Percentiles rank a stretch among this genome's conserved stretches.
These are phyloP conservation scores for Musa acuminata DNA, from an alignment of 176 grass and related monocot species.

Conservation along the genomic window DNA sequence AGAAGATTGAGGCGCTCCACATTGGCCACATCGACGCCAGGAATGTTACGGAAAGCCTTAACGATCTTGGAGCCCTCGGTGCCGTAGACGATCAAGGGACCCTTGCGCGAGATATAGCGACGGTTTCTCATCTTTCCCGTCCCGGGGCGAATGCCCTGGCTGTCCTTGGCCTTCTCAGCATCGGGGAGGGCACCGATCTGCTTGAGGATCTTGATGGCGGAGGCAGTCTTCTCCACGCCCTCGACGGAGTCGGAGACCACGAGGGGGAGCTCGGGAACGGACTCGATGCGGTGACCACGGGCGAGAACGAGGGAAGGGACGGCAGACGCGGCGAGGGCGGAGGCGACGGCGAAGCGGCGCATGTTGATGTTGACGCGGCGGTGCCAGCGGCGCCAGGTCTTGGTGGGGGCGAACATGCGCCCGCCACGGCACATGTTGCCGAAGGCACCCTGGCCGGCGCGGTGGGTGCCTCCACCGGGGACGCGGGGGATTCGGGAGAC, in stretches of 20 bases:
- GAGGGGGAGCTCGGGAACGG: constrained; percentile 63
- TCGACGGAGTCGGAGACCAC: constrained; percentile 64
- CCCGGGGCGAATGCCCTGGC: constrained; percentile 54
- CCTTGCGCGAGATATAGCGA: constrained; percentile 70
- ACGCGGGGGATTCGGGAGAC: constrained; percentile 95
- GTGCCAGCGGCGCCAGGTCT: constrained; percentile 85
- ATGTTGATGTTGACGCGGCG: constrained; percentile 51
- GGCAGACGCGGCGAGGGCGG: constrained; percentile 54
- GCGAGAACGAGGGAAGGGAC: constrained; percentile 59
- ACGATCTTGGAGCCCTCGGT: constrained; percentile 85
- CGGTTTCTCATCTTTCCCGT: constrained; percentile 85
- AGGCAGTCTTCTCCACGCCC: constrained; percentile 70
- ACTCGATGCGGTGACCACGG: constrained; percentile 62
- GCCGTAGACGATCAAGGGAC: constrained; percentile 63
- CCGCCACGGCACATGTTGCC: constrained; percentile 93
- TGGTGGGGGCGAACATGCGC: constrained; percentile 83
- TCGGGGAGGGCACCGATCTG: constrained; percentile 60
- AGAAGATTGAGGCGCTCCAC: constrained; percentile 84
- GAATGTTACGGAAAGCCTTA: constrained; percentile 86
- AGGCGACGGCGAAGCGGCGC: constrained; percentile 42
- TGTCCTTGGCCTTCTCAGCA: constrained; percentile 76
- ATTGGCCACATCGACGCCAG: constrained; percentile 63
- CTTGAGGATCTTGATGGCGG: constrained; percentile 68
- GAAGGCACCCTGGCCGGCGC: constrained; percentile 82
- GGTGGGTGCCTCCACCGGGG: constrained; percentile 71